These are phyloP conservation scores for Pseudopediastrum boryanum DNA, from an alignment of 139 green algal genomes.

Conservation along the genomic window DNA sequence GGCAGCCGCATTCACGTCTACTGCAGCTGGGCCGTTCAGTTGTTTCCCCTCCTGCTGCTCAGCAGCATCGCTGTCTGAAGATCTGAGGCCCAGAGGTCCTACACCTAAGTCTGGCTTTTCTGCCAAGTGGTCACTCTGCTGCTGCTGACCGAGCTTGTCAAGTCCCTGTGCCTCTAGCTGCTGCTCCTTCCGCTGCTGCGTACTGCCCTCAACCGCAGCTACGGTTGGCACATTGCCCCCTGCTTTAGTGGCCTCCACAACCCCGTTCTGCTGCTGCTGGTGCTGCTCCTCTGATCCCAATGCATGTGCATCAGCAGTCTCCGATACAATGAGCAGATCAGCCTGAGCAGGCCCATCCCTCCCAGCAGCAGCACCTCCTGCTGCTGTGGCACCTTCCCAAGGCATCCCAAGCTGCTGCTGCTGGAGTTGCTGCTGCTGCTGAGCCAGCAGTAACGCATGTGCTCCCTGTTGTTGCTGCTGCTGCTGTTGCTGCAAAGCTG, in stretches of 20 bases:
- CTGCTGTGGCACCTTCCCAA: background rate
- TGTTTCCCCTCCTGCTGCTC: too few species aligned
- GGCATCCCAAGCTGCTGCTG: slow-evolving; percentile 12
- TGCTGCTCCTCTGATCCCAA: background rate
- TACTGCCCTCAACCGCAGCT: background rate
- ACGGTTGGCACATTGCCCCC: background rate
- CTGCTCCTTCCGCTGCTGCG: background rate
- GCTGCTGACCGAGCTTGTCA: too few species aligned
- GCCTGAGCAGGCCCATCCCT: background rate
- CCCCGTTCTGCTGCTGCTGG: background rate
- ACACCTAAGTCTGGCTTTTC: too few species aligned
- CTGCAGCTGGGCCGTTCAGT: too few species aligned
- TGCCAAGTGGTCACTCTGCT: too few species aligned
- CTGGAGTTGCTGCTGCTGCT: slow-evolving; percentile 1
- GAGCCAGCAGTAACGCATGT: background rate
- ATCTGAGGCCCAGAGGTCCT: too few species aligned
- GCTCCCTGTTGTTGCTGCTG: slow-evolving; percentile 6
- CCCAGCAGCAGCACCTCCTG: background rate
- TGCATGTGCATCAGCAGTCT: background rate
- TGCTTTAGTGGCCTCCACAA: background rate
- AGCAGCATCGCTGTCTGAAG: too few species aligned
- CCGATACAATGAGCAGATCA: slow-evolving; percentile 1
- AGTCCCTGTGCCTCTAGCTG: background rate
- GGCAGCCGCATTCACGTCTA: too few species aligned
- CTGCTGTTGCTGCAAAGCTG: background rate